Base-by-base conservation (phyloP, 2,329 filamentous ascomycete species). In the Aspergillus latus region DNA sequence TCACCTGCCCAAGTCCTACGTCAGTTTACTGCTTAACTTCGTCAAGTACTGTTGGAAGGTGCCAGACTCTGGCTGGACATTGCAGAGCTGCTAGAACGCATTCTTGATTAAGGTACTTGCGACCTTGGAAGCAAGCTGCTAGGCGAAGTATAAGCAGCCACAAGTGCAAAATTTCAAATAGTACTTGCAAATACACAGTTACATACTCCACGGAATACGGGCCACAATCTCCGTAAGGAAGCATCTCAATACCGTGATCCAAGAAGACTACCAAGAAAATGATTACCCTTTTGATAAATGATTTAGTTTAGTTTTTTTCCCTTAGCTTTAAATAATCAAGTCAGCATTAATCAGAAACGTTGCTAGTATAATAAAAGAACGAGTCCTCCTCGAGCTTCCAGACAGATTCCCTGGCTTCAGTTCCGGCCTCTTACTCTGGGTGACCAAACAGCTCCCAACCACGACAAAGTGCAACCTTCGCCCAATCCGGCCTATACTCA, bases 401-500 rank as follows among this genome's bases (percentile, higher is more conserved):
- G 8, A 43, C 21, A 44, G 39, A 39, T 52, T 57, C 45, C 44
- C 49, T 57, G 49, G 54, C 54, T 53, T 57, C 49, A 42, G 37
- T 15, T 37, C 39, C 49, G n/a, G 30, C 37, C 34, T 50, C 21
- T 21, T 21, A 21, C 45, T 43, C 21, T 21, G 21, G 21, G 21
- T 21, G 45, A 36, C 52, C 37, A 21, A 21, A 21, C 48, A 29
- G 49, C 37, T 52, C 54, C 49, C 43, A 57, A 47, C 37, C n/a
- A 52, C 21, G 21, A 21, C 21, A n/a, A 50, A 49, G 39, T 59
- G 57, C 53, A 59, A 59, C 57, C 46, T 43, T 29, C 49, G 30
- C 16, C 34, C 53, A 55, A 37, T 54, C 43, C 51, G 52, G 46
- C 49, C 53, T 46, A 57, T 59, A 57, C 42, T 49, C 47, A 57